Evolutionary conservation across 805 yeast species (phyloP).

Genomic region (Sungouiozyma intestinalis): DNA sequence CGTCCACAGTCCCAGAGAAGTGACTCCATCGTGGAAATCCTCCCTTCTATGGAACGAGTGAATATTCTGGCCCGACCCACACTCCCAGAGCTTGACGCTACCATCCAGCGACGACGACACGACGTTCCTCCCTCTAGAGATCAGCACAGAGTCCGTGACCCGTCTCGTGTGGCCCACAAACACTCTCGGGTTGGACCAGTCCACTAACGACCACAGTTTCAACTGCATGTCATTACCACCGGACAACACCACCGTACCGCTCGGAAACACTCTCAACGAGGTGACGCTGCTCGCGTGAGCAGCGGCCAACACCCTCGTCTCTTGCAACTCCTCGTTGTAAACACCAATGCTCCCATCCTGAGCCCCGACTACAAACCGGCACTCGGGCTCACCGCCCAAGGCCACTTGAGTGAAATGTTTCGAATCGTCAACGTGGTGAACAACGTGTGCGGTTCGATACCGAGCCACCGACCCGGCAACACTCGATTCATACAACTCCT

Average conservation of each 20-base stretch:
- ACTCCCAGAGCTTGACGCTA: slow-evolving; percentile 54
- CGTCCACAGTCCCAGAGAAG: slow-evolving; percentile 11
- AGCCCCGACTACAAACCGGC: slow-evolving; percentile 27
- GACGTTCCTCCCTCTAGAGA: slow-evolving; percentile 62
- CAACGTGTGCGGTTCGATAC: slow-evolving; percentile 5
- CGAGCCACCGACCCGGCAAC: slow-evolving; percentile 8
- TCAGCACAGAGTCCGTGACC: slow-evolving; percentile 39
- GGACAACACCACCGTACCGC: slow-evolving; percentile 49
- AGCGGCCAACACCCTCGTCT: slow-evolving; percentile 10
- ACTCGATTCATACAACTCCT: slow-evolving; percentile 8
- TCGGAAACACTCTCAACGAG: slow-evolving; percentile 45
- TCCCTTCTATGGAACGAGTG: slow-evolving; percentile 32
- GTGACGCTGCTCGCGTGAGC: slow-evolving; percentile 47
- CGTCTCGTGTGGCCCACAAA: slow-evolving; percentile 40
- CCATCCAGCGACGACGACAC: slow-evolving; percentile 48
- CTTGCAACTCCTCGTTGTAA: slow-evolving; percentile 7
- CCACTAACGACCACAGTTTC: slow-evolving; percentile 48
- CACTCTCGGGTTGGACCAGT: slow-evolving; percentile 40
- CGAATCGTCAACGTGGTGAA: background rate
- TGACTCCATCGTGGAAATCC: slow-evolving; percentile 30
- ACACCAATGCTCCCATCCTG: slow-evolving; percentile 27
- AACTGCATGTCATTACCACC: slow-evolving; percentile 49
- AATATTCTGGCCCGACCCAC: slow-evolving; percentile 43
- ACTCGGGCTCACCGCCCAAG: slow-evolving; percentile 21
- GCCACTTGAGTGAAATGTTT: slow-evolving; percentile 28